These are phyloP conservation scores for Phalaenopsis hybrid DNA, from an alignment of 116 monocot genomes.

Conservation along the genomic window DNA sequence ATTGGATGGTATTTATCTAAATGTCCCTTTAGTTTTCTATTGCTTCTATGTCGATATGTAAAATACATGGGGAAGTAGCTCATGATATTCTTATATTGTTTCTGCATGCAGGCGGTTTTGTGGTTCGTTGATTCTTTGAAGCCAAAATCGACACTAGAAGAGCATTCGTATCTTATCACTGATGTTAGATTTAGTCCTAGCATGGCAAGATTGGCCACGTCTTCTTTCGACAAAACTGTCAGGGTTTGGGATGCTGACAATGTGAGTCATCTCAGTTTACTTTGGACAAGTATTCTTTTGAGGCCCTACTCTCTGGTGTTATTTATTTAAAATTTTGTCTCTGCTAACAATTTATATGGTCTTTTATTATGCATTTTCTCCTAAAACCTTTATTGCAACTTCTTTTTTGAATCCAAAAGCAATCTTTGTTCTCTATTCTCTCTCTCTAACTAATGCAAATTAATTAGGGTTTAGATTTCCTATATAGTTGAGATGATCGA, in stretches of 20 bases:
- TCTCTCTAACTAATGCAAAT: too few relatives aligned
- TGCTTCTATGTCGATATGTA: not conserved
- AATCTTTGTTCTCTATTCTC: too few relatives aligned
- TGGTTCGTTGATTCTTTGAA: constrained; percentile 48
- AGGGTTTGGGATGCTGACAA: constrained; percentile 67
- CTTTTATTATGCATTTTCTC: too few relatives aligned
- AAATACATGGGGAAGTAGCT: not conserved
- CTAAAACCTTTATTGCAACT: too few relatives aligned
- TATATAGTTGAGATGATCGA: too few relatives aligned
- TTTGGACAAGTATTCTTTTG: not conserved
- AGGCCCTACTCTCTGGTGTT: not conserved
- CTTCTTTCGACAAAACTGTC: constrained; percentile 59
- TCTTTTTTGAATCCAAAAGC: too few relatives aligned
- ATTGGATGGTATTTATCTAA: too few relatives aligned
- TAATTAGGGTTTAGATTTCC: too few relatives aligned
- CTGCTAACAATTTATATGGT: too few relatives aligned
- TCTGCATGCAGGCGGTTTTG: constrained; percentile 30
- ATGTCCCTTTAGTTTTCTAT: not conserved
- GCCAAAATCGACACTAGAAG: constrained; percentile 48
- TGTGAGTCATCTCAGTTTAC: constrained; percentile 23
- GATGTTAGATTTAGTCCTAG: constrained; percentile 59
- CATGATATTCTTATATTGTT: not conserved
- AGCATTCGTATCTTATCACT: constrained; percentile 38
- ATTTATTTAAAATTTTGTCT: not conserved
- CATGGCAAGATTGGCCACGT: constrained; percentile 54